Base-by-base conservation (phyloP, 2,329 filamentous ascomycete species). In the Didymella keratinophila region DNA sequence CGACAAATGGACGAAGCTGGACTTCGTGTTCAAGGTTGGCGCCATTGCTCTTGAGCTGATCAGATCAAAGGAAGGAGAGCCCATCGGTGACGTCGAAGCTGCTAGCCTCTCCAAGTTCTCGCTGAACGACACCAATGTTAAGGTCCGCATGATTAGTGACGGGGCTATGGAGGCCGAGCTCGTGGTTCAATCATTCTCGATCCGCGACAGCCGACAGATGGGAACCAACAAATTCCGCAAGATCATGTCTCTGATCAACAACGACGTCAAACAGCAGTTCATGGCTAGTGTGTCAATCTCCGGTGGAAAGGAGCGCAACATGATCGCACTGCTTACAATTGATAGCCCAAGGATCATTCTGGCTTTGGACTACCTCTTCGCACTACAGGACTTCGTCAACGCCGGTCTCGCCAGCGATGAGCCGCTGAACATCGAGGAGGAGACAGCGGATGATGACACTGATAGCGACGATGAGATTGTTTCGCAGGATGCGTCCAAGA, bases 241-340 rank as follows among this genome's bases (percentile, higher is more conserved):
- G 76, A 97, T 99, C 79, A 98, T 99, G 95, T 93, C 93, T 1
- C 89, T 96, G 54, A 93, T 93, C 71, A 98, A 97, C 77, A 94
- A 93, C 67, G 90, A 93, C 55, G 93, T 95, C 53, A 86, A 87
- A 44, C 93, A 98, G 75, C 96, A 99, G 69, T 93, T 99, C 71
- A 99, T 99, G 95, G 95, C 95, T 18, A 97, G 91, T 73, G 81
- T 99, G 4, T 96, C 93, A 0, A 96, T 99, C 78, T 93, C 93
- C 0, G 91, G 93, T 16, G 93, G 93, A 3, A 82, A 87, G 32
- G 90, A 97, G 39, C 87, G 88, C 59, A 91, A 88, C 73, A 78
- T 98, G 55, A 96, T 98, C 70, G 92, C 92, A 1, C 90, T 99
- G 77, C 86, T 97, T 56, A 97, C 93, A 0, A 88, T 99, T 61